These are phyloP conservation scores for Chlamydomonas reinhardtii DNA, from an alignment of 163 green algal genomes.

Conservation along the genomic window DNA sequence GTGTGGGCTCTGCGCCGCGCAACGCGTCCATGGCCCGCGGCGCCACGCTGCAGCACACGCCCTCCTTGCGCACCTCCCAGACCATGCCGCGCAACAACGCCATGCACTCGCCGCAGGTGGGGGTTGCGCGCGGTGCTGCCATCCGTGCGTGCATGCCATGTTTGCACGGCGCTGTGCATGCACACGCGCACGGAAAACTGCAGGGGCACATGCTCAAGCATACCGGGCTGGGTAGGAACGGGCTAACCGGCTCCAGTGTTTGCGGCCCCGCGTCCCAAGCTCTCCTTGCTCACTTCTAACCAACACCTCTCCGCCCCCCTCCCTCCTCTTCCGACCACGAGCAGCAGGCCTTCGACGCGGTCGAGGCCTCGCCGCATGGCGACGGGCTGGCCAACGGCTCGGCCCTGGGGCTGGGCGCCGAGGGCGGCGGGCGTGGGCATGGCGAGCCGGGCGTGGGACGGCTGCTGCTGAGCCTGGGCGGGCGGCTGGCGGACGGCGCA, in stretches of 20 bases:
- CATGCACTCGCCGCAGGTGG: neutral
- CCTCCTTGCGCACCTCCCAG: neutral
- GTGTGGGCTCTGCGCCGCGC: neutral
- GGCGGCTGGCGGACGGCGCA: slow-evolving; percentile 33
- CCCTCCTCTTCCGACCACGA: too few species aligned
- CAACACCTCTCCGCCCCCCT: too few species aligned
- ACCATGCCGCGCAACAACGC: too few species aligned
- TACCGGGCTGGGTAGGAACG: too few species aligned
- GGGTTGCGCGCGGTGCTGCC: neutral
- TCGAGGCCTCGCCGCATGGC: neutral
- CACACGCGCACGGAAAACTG: too few species aligned
- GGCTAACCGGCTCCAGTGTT: too few species aligned
- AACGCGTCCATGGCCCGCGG: neutral
- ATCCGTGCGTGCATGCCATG: too few species aligned
- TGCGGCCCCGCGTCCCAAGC: too few species aligned
- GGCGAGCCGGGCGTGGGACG: slow-evolving; percentile 9
- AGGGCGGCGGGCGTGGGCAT: neutral
- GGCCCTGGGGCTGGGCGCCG: neutral
- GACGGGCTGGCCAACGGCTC: neutral
- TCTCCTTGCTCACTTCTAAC: too few species aligned
- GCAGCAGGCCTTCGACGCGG: neutral
- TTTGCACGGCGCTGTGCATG: too few species aligned
- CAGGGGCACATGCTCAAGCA: too few species aligned
- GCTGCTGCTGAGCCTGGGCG: slow-evolving; percentile 37
- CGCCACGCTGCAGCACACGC: neutral